Evolutionary conservation across 768 basidiomycete genomes (phyloP).

Genomic region (Mrakia frigida): DNA sequence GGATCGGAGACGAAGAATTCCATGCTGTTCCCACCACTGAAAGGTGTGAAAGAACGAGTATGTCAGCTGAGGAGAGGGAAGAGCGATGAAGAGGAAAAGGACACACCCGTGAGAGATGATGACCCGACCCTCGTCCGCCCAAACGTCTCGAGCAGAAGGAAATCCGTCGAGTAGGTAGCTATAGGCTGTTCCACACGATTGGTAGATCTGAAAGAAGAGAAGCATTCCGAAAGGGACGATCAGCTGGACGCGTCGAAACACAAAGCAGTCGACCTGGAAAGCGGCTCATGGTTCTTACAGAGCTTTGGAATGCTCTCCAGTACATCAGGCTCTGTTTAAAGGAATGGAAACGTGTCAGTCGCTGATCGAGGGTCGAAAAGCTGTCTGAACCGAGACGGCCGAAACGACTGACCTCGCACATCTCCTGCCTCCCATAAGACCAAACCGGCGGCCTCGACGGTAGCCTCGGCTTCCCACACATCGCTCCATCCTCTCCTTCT

Average conservation of each 20-base stretch:
- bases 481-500: too few relatives aligned
- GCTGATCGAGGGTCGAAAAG: neutral
- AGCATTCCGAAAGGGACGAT: neutral
- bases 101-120: conserved; percentile 7
- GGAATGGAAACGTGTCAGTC: too few relatives aligned
- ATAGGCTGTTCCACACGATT: neutral
- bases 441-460: neutral
- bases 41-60: neutral
- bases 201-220: neutral
- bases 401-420: neutral
- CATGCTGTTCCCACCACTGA: neutral
- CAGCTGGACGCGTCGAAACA: too few relatives aligned
- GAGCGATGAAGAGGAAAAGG: neutral
- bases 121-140: neutral
- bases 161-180: neutral
- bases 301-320: too few relatives aligned
- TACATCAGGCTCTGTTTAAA: too few relatives aligned
- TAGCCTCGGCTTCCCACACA: too few relatives aligned
- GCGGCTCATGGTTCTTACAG: too few relatives aligned
- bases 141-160: neutral
- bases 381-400: too few relatives aligned
- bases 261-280: too few relatives aligned
- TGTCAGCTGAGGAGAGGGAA: neutral
- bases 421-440: conserved; percentile 1
- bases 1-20: neutral